Conservation (phyloP, 176 grass and related monocot species). For the Musa schizocarpa region DNA sequence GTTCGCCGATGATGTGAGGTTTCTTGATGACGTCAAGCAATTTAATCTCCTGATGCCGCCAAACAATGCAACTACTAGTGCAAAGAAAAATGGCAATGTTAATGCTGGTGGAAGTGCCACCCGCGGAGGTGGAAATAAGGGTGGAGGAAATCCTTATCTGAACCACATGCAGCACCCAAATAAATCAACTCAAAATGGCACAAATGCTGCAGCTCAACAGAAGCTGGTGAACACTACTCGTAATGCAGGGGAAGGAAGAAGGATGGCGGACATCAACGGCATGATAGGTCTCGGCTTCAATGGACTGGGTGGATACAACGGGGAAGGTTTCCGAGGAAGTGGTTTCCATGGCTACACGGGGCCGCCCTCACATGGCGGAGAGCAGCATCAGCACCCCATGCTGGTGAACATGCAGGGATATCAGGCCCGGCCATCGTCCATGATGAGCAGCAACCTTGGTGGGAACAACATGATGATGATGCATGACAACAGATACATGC, state of each 20-base stretch:
- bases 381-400: not conserved
- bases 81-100: conserved; percentile 35
- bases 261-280: conserved; percentile 2
- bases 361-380: not conserved
- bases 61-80: conserved; percentile 4
- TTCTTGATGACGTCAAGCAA: conserved; percentile 67
- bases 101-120: conserved; percentile 32
- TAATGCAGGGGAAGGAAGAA: conserved; percentile 7
- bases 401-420: not conserved
- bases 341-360: not conserved
- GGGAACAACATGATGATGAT: conserved; percentile 5
- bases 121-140: not conserved
- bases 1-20: conserved; percentile 23
- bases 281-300: not conserved
- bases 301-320: conserved; percentile 2
- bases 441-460: not conserved
- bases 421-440: conserved; percentile 12
- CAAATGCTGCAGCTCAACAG: conserved; percentile 7
- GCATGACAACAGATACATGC: conserved; percentile 11
- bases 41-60: conserved; percentile 46
- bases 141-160: conserved; percentile 17
- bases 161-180: conserved; percentile 49
- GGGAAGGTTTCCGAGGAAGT: not conserved
- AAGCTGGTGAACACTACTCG: not conserved
- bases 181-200: too few species aligned